Base-by-base conservation (phyloP, 2,329 filamentous ascomycete genomes). In the Pseudogymnoascus sp. region DNA sequence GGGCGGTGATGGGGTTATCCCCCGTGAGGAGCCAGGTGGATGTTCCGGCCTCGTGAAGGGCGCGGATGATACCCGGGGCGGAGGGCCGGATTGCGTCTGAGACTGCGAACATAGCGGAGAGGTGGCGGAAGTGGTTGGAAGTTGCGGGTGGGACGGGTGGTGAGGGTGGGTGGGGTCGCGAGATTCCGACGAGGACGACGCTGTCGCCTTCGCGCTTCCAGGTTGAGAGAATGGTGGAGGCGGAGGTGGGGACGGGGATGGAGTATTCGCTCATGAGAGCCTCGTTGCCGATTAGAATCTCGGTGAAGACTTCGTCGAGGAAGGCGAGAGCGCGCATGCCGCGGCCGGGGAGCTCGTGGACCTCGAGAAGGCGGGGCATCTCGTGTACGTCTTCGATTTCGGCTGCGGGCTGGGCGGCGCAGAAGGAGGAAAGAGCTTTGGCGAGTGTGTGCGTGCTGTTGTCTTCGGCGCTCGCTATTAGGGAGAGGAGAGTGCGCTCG, bases 11-110 rank as follows among this genome's bases (percentile, higher is more conserved):
- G n/a, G 80, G 78, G 71, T 96, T 96, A 78, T 97, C 93, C 31
- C 93, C 93, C 0, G 91, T 96, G 38, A 96, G 86, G 91, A 97
- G 96, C 86, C 89, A 96, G 3, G 96, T 89, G 34, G 87, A 84
- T 56, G 89, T 87, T 18, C 88, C 86, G 14, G 83, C 83, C 4
- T 81, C 75, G 46, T 84, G 82, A 0, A 96, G 83, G 1, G 86
- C 80, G 5, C 77, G 74, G 64, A 96, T 82, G 16, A 93, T 85
- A 6, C 78, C 71, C 1, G 77, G 75, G 0, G 91, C 87, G 75
- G 96, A 90, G 0, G 85, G 82, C 2, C 93, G 88, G 66, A 96
- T 84, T 1, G 90, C 86, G 68, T 97, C 93, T 0, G 92, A 87
- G 59, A 93, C 88, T 56, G 91, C 86, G 67, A 96, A 86, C 10